phyloP scores from a whole-genome alignment of 176 grass and related monocot genomes.

The Miscanthus lutarioriparius region DNA sequence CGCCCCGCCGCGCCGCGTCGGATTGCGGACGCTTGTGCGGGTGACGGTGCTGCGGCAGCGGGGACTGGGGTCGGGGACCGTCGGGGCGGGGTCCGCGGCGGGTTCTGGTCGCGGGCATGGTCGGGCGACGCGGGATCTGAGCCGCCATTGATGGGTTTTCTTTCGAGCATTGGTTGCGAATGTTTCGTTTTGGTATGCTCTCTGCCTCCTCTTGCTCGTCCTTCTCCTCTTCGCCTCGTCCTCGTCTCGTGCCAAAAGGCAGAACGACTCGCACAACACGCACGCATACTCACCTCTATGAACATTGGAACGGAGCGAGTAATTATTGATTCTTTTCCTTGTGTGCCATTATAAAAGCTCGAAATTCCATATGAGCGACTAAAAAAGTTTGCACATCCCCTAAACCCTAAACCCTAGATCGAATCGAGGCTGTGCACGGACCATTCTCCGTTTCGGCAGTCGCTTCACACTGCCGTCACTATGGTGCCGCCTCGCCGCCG shows the following conservation, averaged over 20 bases:
- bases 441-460: neutral
- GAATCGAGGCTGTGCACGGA: neutral
- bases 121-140: conserved; percentile 14
- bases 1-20: neutral
- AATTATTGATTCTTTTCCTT: neutral
- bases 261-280: too few species aligned
- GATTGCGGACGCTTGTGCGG: conserved; percentile 14
- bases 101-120: neutral
- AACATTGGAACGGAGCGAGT: too few species aligned
- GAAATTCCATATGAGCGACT: neutral
- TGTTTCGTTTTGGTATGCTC: neutral
- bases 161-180: neutral
- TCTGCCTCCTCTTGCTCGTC: neutral
- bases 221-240: too few species aligned
- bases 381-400: neutral
- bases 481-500: conserved; percentile 13
- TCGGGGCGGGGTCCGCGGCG: neutral
- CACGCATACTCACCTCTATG: too few species aligned
- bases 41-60: neutral
- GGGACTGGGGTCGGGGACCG: conserved; percentile 21
- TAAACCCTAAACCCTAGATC: too few species aligned
- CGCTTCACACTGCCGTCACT: neutral
- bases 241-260: neutral
- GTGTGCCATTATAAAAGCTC: neutral
- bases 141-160: conserved; percentile 21